Evolutionary conservation across 2,329 filamentous ascomycete species (phyloP), one percentile per base, ranked within the genome.

Genomic region (Exutisphaerella laricina): DNA sequence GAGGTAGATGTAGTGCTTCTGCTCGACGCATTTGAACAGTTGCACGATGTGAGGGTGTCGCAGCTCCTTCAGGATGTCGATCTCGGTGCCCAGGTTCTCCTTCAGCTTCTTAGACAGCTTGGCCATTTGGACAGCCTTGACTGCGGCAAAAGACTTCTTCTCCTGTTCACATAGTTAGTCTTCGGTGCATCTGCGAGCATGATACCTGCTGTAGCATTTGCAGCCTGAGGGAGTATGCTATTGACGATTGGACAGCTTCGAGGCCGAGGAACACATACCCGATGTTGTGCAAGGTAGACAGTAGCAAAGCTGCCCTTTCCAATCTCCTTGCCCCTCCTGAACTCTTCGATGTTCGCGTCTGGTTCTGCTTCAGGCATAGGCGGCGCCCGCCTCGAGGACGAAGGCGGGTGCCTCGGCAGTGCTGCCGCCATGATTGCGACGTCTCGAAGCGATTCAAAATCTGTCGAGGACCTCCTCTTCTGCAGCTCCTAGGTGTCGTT

Each of bases 281-380:
- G 53, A 48, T 66, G 62, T 39, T 63, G 60, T 31, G 62, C 63
- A 18, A 65, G 54, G 66, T 92, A 97, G 54, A 98, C 92, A 55
- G 88, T 88, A 54, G 92, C 92, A 72, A 97, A 98, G 71, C 92
- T 97, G 50, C 92, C 92, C 70, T 92, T 92, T 51, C 92, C 92
- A 64, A 97, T 96, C 70, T 96, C 87, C 56, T 85, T 82, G 57
- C 88, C 79, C 59, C 90, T 82, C 58, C 78, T 77, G 67, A 94
- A 96, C 60, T 84, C 80, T 55, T 88, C 87, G 58, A 92, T 74
- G 33, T 68, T 63, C 56, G 57, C 63, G 54, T 58, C 65, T 38
- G 55, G 65, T 58, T 61, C 60, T 41, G 48, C 48, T 41, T 60
- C 66, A 52, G 64, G 44, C 23, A 42, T 49, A 29, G 50, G 41